Percentiles rank a stretch among this genome's conserved stretches.
Conservation (phyloP, 805 yeast genomes). For the Geotrichum ghanense region DNA sequence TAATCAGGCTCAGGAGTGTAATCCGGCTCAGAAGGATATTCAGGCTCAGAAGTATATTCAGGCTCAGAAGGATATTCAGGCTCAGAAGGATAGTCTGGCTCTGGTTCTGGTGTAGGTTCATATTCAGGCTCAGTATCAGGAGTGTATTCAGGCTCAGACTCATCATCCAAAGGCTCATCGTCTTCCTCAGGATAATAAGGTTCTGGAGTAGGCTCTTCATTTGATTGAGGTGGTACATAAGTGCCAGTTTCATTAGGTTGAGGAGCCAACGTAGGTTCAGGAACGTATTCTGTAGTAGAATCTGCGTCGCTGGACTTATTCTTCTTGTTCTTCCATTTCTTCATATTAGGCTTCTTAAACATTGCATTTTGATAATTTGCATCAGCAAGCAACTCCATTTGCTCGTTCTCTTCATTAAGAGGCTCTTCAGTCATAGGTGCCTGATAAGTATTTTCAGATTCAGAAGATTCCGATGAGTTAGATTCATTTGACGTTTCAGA, state of each 20-base stretch:
- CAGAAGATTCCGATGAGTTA: neutral
- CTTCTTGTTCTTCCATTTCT: neutral
- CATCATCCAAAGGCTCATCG: too few relatives aligned
- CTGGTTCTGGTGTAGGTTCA: too few relatives aligned
- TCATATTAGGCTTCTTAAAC: neutral
- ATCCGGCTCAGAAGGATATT: too few relatives aligned
- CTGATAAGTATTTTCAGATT: neutral
- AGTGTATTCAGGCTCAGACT: neutral
- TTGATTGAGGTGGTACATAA: too few relatives aligned
- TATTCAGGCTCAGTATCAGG: conserved; percentile 5
- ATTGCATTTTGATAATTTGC: neutral
- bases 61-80: neutral
- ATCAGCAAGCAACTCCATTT: neutral
- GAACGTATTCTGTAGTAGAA: too few relatives aligned
- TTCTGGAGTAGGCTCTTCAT: too few relatives aligned
- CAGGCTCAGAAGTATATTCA: conserved; percentile 4
- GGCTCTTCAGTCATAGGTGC: neutral
- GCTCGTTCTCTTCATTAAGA: too few relatives aligned
- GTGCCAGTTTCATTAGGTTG: too few relatives aligned
- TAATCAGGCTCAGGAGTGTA: neutral
- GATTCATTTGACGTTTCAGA: neutral
- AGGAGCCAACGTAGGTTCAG: too few relatives aligned
- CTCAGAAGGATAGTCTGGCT: neutral
- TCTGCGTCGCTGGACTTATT: too few relatives aligned
- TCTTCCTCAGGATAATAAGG: neutral